phyloP scores from a whole-genome alignment of 2,329 filamentous ascomycete species.

The Alternaria sp. region DNA sequence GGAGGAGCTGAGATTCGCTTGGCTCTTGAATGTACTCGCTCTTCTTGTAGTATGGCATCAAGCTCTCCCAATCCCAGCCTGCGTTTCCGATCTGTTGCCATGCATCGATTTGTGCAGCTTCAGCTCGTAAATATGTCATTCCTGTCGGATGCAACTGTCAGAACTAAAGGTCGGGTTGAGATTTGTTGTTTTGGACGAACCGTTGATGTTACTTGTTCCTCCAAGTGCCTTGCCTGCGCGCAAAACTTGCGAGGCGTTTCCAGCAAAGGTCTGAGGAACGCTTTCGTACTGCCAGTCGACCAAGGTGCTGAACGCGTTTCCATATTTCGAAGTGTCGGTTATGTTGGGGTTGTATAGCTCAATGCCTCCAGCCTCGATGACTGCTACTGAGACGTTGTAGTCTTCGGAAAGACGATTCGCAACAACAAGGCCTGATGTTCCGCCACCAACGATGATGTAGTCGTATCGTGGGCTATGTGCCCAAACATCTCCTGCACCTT shows the following conservation, averaged over 20 bases:
- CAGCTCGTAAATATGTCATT: conserved; percentile 4
- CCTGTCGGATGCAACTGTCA: background rate
- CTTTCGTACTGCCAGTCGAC: conserved; percentile 6
- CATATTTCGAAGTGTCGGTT: conserved; percentile 2
- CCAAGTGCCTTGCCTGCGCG: background rate
- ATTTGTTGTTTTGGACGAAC: background rate
- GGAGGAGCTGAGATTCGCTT: background rate
- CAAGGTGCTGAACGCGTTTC: background rate
- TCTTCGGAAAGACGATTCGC: conserved; percentile 2
- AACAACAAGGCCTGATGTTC: conserved; percentile 4
- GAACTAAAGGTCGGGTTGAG: background rate
- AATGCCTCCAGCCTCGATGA: conserved; percentile 4
- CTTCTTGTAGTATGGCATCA: conserved; percentile 3
- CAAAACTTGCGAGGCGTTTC: background rate
- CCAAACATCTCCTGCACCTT: background rate
- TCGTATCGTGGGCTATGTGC: background rate
- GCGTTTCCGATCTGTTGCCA: conserved; percentile 2
- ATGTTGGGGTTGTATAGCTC: conserved; percentile 2
- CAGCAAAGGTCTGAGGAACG: background rate
- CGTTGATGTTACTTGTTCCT: conserved; percentile 4
- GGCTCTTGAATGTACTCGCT: conserved; percentile 1
- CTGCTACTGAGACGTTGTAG: background rate
- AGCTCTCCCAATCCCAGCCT: conserved; percentile 3
- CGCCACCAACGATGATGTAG: background rate
- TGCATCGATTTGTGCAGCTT: background rate